These are phyloP conservation scores for Hyaloscypha bicolor DNA, from an alignment of 495 filamentous ascomycete genomes.

Conservation along the genomic window DNA sequence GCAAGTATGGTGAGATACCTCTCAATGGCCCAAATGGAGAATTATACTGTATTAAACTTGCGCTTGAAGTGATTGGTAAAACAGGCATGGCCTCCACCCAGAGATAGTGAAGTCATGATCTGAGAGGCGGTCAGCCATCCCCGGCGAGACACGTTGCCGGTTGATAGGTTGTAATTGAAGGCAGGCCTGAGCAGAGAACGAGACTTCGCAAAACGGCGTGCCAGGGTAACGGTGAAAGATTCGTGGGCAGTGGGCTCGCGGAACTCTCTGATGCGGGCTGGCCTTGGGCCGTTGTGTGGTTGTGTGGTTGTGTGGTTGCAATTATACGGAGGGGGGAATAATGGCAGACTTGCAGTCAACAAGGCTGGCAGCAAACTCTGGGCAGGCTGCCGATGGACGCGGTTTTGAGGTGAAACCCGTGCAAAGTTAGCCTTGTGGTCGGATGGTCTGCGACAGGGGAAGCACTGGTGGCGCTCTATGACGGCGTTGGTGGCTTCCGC, in stretches of 20 bases:
- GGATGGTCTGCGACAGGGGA: not conserved
- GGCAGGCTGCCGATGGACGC: not conserved
- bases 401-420: not conserved
- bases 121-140: constrained; percentile 13
- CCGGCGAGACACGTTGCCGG: constrained; percentile 26
- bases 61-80: constrained; percentile 5
- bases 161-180: constrained; percentile 22
- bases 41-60: not conserved
- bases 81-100: not conserved
- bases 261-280: not conserved
- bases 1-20: constrained; percentile 11
- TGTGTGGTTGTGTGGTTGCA: not conserved
- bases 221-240: not conserved
- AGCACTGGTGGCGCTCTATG: not conserved
- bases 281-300: not conserved
- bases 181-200: constrained; percentile 10
- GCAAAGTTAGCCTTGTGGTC: not conserved
- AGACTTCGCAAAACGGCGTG: constrained; percentile 5
- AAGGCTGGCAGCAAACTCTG: not conserved
- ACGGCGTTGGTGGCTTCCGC: not conserved
- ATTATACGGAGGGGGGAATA: not conserved
- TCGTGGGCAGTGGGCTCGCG: not conserved
- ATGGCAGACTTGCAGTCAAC: not conserved
- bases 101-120: not conserved
- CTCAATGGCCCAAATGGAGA: not conserved